These are phyloP conservation scores for Henckelia pumila DNA, from an alignment of 257 asterid species.

Conservation along the genomic window DNA sequence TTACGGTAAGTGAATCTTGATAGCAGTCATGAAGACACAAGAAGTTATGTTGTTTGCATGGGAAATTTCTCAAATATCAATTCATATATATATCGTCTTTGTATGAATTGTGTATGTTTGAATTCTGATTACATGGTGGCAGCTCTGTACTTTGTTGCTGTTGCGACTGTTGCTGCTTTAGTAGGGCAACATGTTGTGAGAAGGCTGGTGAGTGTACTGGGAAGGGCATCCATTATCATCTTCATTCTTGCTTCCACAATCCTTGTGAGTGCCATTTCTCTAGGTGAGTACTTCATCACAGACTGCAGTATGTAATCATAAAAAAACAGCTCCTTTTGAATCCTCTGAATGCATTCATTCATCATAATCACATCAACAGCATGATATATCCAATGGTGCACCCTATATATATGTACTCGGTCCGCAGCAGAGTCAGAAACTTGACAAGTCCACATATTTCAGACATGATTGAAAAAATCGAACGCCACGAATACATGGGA, in stretches of 20 bases:
- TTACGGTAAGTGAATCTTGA: too few relatives aligned
- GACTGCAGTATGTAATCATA: too few relatives aligned
- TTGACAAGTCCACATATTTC: conserved; percentile 26
- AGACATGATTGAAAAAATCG: conserved; percentile 77
- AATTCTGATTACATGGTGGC: too few relatives aligned
- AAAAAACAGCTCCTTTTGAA: background rate
- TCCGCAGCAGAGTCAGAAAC: too few relatives aligned
- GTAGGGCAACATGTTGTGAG: conserved; percentile 80
- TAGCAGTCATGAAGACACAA: too few relatives aligned
- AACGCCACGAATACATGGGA: conserved; percentile 82
- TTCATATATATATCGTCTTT: too few relatives aligned
- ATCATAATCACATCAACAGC: background rate
- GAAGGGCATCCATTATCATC: conserved; percentile 89
- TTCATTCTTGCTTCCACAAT: conserved; percentile 84
- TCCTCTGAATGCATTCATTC: background rate
- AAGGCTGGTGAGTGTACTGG: conserved; percentile 56
- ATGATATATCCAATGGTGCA: too few relatives aligned
- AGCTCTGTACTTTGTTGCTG: too few relatives aligned
- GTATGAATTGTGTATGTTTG: too few relatives aligned
- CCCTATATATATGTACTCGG: too few relatives aligned
- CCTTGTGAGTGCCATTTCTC: conserved; percentile 83
- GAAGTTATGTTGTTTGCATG: too few relatives aligned
- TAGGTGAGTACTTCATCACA: conserved; percentile 47
- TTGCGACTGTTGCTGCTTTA: conserved; percentile 85
- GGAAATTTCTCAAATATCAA: too few relatives aligned